These are phyloP conservation scores for Bondarzewia mesenterica DNA, from an alignment of 1,284 basidiomycete species.

Conservation along the genomic window DNA sequence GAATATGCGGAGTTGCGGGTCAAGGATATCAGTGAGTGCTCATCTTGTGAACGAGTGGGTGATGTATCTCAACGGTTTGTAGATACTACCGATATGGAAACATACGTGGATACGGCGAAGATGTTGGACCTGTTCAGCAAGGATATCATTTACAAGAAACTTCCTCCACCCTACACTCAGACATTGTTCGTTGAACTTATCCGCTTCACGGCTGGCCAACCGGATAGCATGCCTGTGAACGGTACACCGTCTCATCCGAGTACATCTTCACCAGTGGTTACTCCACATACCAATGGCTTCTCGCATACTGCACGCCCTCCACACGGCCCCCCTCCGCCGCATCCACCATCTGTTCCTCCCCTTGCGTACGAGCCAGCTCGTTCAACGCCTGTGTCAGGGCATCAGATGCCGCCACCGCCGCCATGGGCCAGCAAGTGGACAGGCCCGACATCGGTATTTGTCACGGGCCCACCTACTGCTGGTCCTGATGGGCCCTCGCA, in stretches of 20 bases:
- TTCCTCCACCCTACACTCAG: slow-evolving; percentile 52
- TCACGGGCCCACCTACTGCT: background rate
- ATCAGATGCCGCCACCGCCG: slow-evolving; percentile 48
- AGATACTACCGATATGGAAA: slow-evolving; percentile 40
- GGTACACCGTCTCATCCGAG: slow-evolving; percentile 2
- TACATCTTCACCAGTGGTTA: slow-evolving; percentile 15
- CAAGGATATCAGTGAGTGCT: slow-evolving; percentile 45
- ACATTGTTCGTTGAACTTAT: slow-evolving; percentile 72
- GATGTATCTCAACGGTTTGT: slow-evolving; percentile 11
- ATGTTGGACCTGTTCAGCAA: slow-evolving; percentile 71
- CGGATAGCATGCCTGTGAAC: slow-evolving; percentile 23
- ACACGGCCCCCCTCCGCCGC: slow-evolving; percentile 22
- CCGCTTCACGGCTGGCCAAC: slow-evolving; percentile 47
- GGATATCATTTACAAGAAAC: slow-evolving; percentile 58
- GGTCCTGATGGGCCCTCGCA: background rate
- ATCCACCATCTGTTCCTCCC: slow-evolving; percentile 25
- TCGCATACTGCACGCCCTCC: slow-evolving; percentile 16
- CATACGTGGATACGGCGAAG: slow-evolving; percentile 59
- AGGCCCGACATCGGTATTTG: slow-evolving; percentile 8
- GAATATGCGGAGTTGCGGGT: slow-evolving; percentile 69
- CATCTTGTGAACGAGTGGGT: background rate
- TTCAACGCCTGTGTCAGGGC: slow-evolving; percentile 21
- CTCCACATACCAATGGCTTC: slow-evolving; percentile 21
- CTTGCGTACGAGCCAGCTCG: slow-evolving; percentile 25
- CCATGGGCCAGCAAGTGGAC: slow-evolving; percentile 60